Evolutionary conservation across 768 basidiomycete genomes (phyloP).

Genomic region (Rhodosporidiobolus sp.): DNA sequence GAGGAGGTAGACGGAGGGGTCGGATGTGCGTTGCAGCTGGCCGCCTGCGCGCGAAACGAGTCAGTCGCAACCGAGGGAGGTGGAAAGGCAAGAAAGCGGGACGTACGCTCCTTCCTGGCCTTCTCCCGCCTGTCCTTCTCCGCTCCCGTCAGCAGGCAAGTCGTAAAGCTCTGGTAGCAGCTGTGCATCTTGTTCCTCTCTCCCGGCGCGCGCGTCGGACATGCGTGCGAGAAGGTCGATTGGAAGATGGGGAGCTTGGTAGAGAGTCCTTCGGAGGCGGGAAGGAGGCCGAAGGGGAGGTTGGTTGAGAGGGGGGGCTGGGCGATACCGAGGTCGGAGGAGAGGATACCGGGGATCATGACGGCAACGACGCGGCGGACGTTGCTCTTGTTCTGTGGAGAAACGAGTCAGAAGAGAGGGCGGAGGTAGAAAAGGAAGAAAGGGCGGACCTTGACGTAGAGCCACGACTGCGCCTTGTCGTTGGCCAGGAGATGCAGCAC

Average conservation of each 20-base stretch:
- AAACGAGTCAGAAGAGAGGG: conserved; percentile 7
- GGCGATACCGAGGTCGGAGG: conserved; percentile 64
- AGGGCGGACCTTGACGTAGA: conserved; percentile 68
- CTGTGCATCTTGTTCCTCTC: conserved; percentile 81
- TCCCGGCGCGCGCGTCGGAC: conserved; percentile 88
- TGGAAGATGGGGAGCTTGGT: conserved; percentile 62
- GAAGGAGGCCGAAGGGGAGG: conserved; percentile 56
- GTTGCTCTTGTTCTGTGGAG: conserved; percentile 62
- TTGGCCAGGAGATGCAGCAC: conserved; percentile 77
- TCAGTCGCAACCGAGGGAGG: neutral
- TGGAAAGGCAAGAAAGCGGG: conserved; percentile 35
- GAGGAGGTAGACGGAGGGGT: conserved; percentile 69
- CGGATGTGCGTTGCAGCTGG: conserved; percentile 46
- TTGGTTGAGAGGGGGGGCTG: conserved; percentile 58
- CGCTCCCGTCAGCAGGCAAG: conserved; percentile 69
- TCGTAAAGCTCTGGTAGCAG: conserved; percentile 77
- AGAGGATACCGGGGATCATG: conserved; percentile 80
- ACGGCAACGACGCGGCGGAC: conserved; percentile 76
- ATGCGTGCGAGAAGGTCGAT: conserved; percentile 78
- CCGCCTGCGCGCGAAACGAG: conserved; percentile 55
- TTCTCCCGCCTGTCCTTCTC: conserved; percentile 68
- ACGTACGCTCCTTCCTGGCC: conserved; percentile 51
- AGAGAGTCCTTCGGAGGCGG: conserved; percentile 31
- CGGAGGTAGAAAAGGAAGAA: neutral
- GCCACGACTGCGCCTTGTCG: conserved; percentile 79